A percentile compares a stretch with the other conserved stretches of the same genome.
phyloP scores from a whole-genome alignment of 129 eudicot genomes.

The Dittrichia graveolens region DNA sequence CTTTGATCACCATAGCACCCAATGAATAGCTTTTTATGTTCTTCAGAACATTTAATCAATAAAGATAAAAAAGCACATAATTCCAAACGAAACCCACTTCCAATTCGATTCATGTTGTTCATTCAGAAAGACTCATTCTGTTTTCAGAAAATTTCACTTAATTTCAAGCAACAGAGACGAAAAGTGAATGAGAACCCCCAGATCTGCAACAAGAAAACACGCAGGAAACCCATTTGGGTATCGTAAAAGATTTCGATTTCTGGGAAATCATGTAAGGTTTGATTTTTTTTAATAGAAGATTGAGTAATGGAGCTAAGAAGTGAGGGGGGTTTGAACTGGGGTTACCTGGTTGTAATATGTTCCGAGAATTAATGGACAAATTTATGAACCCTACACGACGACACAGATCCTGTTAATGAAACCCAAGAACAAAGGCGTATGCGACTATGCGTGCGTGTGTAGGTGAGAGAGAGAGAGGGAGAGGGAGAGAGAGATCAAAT shows the following conservation, averaged over 20 bases:
- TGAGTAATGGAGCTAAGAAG: background rate
- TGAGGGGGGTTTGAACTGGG: background rate
- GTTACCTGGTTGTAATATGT: conserved; percentile 17
- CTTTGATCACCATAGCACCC: conserved; percentile 33
- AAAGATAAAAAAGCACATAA: conserved; percentile 12
- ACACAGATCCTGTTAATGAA: conserved; percentile 28
- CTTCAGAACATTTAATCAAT: conserved; percentile 12
- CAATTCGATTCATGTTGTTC: background rate
- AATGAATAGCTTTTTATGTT: conserved; percentile 23
- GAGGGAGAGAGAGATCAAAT: background rate
- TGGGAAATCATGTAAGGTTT: background rate
- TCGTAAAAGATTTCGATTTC: background rate
- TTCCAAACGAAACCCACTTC: conserved; percentile 9
- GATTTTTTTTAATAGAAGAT: background rate
- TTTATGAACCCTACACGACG: conserved; percentile 17
- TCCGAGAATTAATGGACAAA: conserved; percentile 14
- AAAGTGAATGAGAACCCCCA: conserved; percentile 3
- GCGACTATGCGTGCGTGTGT: conserved; percentile 6
- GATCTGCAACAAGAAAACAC: conserved; percentile 30
- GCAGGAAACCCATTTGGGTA: conserved; percentile 20
- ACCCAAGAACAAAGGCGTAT: conserved; percentile 11
- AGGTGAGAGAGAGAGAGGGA: conserved; percentile 9
- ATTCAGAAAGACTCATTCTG: conserved; percentile 8
- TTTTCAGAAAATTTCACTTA: conserved; percentile 19
- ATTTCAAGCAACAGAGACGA: background rate